Conservation (phyloP, 2,329 filamentous ascomycete genomes). For the Trichoderma sp. region DNA sequence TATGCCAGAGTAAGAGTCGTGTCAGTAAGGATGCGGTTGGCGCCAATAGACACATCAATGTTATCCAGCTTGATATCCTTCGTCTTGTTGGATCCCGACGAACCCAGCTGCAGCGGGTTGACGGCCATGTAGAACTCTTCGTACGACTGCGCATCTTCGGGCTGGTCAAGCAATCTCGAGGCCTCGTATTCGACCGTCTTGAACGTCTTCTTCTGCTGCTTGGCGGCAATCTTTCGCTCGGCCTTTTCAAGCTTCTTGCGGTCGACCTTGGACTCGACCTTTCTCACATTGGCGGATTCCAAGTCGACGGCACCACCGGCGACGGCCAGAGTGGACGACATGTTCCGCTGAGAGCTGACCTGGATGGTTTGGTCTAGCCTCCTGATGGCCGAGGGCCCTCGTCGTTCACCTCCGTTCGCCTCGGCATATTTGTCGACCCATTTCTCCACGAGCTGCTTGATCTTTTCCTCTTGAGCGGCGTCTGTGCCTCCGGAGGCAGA, state of each 20-base stretch:
- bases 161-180: constrained; percentile 80
- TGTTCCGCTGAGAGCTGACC: constrained; percentile 89
- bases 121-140: constrained; percentile 99
- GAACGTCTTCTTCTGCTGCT: constrained; percentile 98
- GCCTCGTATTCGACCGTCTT: constrained; percentile 99
- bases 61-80: constrained; percentile 99
- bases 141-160: constrained; percentile 84
- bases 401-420: constrained; percentile 66
- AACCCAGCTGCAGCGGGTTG: constrained; percentile 86
- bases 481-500: constrained; percentile 89
- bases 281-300: constrained; percentile 87
- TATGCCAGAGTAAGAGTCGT: constrained; percentile 89
- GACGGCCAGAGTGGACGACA: constrained; percentile 92
- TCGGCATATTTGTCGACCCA: constrained; percentile 82
- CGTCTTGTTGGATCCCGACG: constrained; percentile 73
- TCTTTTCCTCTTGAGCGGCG: constrained; percentile 69
- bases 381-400: constrained; percentile 74
- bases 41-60: constrained; percentile 91
- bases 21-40: constrained; percentile 84
- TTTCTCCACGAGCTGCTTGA: constrained; percentile 82
- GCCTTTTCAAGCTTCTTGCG: constrained; percentile 99
- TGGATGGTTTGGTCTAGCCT: constrained; percentile 93
- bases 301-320: constrained; percentile 83
- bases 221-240: constrained; percentile 94
- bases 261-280: constrained; percentile 97